These are phyloP conservation scores for Naematelia aurantialba DNA, from an alignment of 768 basidiomycete genomes.

Conservation along the genomic window DNA sequence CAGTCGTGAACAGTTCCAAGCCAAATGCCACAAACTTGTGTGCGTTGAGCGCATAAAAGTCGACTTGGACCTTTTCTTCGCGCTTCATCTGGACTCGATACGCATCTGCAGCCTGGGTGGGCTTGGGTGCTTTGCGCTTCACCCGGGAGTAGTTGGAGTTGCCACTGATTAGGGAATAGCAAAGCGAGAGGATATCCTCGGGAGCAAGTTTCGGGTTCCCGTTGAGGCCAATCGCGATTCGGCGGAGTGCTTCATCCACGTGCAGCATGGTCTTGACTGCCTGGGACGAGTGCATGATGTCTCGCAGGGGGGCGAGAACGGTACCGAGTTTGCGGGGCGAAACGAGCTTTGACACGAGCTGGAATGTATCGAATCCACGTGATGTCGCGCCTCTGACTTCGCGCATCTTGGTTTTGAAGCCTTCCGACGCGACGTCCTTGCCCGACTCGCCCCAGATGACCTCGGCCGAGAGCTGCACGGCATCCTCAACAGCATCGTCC, in stretches of 20 bases:
- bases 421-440: conserved; percentile 79
- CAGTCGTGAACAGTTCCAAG: conserved; percentile 82
- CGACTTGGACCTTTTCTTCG: conserved; percentile 56
- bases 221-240: conserved; percentile 79
- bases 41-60: conserved; percentile 81
- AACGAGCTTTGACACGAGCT: conserved; percentile 71
- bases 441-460: conserved; percentile 93
- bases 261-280: conserved; percentile 72
- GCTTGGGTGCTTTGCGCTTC: conserved; percentile 49
- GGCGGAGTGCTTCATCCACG: conserved; percentile 81
- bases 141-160: conserved; percentile 82
- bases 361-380: conserved; percentile 81
- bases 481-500: conserved; percentile 72
- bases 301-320: conserved; percentile 71
- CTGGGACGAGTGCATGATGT: conserved; percentile 80
- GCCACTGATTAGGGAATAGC: conserved; percentile 83
- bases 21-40: conserved; percentile 89
- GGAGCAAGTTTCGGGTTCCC: conserved; percentile 69
- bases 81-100: conserved; percentile 77
- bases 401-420: conserved; percentile 89
- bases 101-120: conserved; percentile 55
- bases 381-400: conserved; percentile 80
- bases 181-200: conserved; percentile 70
- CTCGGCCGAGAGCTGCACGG: conserved; percentile 75
- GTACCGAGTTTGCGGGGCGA: conserved; percentile 71